Conservation (phyloP, 139 green algal species). For the Mesotaenium endlicherianum region DNA sequence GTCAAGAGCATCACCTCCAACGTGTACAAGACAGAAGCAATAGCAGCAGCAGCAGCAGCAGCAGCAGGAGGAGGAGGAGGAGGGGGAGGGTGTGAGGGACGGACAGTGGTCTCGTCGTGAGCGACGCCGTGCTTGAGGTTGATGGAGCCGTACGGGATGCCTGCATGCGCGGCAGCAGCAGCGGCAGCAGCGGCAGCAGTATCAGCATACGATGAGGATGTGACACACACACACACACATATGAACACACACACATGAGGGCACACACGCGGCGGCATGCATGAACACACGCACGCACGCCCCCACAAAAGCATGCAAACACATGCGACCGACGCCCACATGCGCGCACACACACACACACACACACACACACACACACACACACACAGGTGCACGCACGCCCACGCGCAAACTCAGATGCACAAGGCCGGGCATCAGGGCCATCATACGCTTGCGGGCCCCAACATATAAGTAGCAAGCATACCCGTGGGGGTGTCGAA, state of each 20-base stretch:
- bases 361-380: background rate
- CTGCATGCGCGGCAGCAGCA: slow-evolving; percentile 8
- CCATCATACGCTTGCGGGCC: too few relatives aligned
- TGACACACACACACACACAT: too few relatives aligned
- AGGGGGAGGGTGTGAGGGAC: background rate
- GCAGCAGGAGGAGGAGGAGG: background rate
- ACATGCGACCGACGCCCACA: too few relatives aligned
- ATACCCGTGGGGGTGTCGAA: slow-evolving; percentile 53
- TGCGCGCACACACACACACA: too few relatives aligned
- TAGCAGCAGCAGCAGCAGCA: background rate
- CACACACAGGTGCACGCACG: background rate
- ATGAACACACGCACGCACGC: too few relatives aligned
- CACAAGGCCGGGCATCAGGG: too few relatives aligned
- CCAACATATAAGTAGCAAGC: too few relatives aligned
- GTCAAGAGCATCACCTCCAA: background rate
- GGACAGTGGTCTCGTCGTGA: slow-evolving; percentile 16
- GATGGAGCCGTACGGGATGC: slow-evolving; percentile 54
- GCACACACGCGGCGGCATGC: too few relatives aligned
- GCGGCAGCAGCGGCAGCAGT: too few relatives aligned
- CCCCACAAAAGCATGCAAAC: too few relatives aligned
- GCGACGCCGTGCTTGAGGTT: slow-evolving; percentile 33
- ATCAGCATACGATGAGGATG: too few relatives aligned
- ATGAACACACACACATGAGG: too few relatives aligned
- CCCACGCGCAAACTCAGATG: background rate
- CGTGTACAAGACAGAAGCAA: background rate